Base-by-base conservation (phyloP, 2,329 filamentous ascomycete genomes). In the Epichloe bromicola region DNA sequence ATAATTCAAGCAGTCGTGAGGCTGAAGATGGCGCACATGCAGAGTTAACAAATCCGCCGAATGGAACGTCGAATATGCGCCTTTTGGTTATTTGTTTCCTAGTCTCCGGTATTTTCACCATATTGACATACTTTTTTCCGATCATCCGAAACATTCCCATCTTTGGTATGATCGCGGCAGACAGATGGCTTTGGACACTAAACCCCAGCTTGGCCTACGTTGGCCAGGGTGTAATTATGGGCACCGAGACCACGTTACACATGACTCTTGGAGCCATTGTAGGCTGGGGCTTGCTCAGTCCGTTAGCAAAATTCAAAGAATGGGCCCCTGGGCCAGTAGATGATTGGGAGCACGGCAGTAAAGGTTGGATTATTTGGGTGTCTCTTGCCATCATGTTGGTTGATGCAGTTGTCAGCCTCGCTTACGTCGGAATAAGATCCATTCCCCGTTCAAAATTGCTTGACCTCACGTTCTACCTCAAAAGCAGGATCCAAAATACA, bases 321-420 rank as follows among this genome's bases (percentile, higher is more conserved):
- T 98, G 93, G 93, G 93, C 93, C 10, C 86, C 89, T 3, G 93
- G 90, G 0, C 76, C 82, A 1, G 88, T 96, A 1, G 76, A 80
- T 51, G 86, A 95, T 64, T 98, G 93, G 93, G 86, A 91, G 53
- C 80, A 76, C 15, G 93, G 93, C 10, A 95, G 88, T 64, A 96
- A 97, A 69, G 93, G 91, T 39, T 98, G 93, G 93, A 97, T 98
- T 54, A 88, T 98, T 0, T 98, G 93, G 93, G 76, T 95, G 2
- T 95, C 88, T 36, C 72, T 98, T 33, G 88, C 93, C 3, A 96
- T 98, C 57, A 98, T 98, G 93, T 75, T 98, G 26, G 87, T 88
- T 20, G 93, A 98, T 67, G 88, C 91, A 0, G 75, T 98, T 3
- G 79, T 97, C 55, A 96, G 86, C 60, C 78, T 98, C 10, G 81